phyloP scores from a whole-genome alignment of 2,329 filamentous ascomycete genomes.

The Venturia effusa region DNA sequence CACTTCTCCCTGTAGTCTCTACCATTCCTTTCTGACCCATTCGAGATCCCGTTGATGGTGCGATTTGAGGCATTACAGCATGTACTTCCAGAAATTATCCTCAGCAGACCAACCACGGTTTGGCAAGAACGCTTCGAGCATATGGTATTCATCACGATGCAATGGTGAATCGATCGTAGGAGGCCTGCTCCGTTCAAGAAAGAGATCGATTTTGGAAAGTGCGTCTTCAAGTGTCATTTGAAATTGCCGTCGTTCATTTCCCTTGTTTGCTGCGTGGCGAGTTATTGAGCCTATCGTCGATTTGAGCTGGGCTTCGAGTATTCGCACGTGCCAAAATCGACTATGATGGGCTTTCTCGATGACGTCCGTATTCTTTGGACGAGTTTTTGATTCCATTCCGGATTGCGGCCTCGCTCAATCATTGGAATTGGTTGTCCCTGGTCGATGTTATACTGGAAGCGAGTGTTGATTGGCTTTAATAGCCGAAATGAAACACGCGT shows the following conservation, averaged over 20 bases:
- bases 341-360: constrained; percentile 36
- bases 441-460: constrained; percentile 45
- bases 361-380: constrained; percentile 31
- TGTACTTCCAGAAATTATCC: constrained; percentile 39
- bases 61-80: constrained; percentile 22
- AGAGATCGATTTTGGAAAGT: constrained; percentile 36
- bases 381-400: constrained; percentile 41
- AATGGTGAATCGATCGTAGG: constrained; percentile 43
- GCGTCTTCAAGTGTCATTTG: constrained; percentile 37
- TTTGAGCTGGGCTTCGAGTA: constrained; percentile 38
- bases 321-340: constrained; percentile 40
- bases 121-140: constrained; percentile 47
- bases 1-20: neutral
- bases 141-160: constrained; percentile 48
- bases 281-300: constrained; percentile 36
- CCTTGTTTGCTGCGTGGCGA: constrained; percentile 38
- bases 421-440: constrained; percentile 40
- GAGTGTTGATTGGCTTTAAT: too few species aligned
- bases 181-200: constrained; percentile 41
- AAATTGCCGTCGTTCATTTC: constrained; percentile 36
- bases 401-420: constrained; percentile 36
- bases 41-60: constrained; percentile 32
- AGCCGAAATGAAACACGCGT: too few species aligned
- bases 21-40: constrained; percentile 4
- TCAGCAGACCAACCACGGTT: constrained; percentile 43